These are phyloP conservation scores for Aspergillus cejpii DNA, from an alignment of 2,329 filamentous ascomycete genomes.

Conservation along the genomic window DNA sequence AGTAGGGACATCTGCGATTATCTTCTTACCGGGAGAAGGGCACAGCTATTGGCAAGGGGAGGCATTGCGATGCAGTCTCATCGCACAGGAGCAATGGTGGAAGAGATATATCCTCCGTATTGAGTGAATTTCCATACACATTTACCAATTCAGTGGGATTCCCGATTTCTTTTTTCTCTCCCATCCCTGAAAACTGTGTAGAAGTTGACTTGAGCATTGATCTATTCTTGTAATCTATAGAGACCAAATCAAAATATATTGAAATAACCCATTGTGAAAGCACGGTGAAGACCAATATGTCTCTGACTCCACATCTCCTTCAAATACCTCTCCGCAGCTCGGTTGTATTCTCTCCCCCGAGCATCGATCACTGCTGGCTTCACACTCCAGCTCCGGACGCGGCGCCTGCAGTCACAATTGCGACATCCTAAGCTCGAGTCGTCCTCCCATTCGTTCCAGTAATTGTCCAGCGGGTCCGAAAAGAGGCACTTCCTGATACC, in stretches of 20 bases:
- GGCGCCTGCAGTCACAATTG: conserved; percentile 23
- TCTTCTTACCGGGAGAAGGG: too few relatives aligned
- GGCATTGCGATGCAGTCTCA: too few relatives aligned
- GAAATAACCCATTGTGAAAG: conserved; percentile 18
- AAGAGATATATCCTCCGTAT: too few relatives aligned
- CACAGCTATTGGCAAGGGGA: too few relatives aligned
- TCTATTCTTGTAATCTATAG: too few relatives aligned
- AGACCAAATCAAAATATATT: conserved; percentile 14
- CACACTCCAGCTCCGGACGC: conserved; percentile 24
- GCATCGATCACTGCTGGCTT: conserved; percentile 26
- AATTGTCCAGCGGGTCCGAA: conserved; percentile 23
- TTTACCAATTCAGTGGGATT: too few relatives aligned
- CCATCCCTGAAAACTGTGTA: too few relatives aligned
- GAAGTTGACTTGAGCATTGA: too few relatives aligned
- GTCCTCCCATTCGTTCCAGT: conserved; percentile 25
- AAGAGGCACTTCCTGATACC: conserved; percentile 18
- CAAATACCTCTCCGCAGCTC: conserved; percentile 23
- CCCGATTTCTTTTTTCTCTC: too few relatives aligned
- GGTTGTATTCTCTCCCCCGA: conserved; percentile 20
- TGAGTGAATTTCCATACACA: too few relatives aligned
- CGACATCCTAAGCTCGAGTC: conserved; percentile 19
- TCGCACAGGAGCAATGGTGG: too few relatives aligned
- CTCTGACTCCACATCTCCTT: conserved; percentile 26
- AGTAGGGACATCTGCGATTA: too few relatives aligned
- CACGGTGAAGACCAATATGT: conserved; percentile 19